Evolutionary conservation across 2,329 filamentous ascomycete species (phyloP).

Genomic region (Exophiala calicioides): DNA sequence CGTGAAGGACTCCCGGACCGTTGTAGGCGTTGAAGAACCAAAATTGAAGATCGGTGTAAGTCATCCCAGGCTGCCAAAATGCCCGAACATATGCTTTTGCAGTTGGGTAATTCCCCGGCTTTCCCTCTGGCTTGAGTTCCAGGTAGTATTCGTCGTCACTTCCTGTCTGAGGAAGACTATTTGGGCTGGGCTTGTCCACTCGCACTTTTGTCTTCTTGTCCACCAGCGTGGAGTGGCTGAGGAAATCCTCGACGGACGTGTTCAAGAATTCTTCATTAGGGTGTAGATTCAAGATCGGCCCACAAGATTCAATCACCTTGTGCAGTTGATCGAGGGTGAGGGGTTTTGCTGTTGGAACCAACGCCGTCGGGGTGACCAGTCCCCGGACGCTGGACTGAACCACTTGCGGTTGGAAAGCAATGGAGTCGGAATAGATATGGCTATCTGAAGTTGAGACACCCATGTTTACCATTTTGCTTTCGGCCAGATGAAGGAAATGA

Average conservation of each 20-base stretch:
- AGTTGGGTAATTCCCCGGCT: constrained; percentile 6
- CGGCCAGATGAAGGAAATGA: too few species aligned
- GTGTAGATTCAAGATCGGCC: constrained; percentile 15
- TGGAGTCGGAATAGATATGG: constrained; percentile 9
- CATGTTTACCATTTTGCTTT: too few species aligned
- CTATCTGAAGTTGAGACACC: background rate
- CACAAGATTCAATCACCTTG: constrained; percentile 10
- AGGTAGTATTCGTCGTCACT: constrained; percentile 16
- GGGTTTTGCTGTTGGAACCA: constrained; percentile 11
- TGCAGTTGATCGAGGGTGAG: constrained; percentile 8
- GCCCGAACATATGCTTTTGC: constrained; percentile 20
- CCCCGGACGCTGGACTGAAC: constrained; percentile 16
- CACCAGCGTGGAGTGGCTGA: constrained; percentile 12
- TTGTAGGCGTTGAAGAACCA: constrained; percentile 24
- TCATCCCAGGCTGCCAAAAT: constrained; percentile 19
- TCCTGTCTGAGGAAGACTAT: constrained; percentile 9
- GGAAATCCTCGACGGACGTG: constrained; percentile 18
- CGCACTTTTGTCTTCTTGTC: constrained; percentile 10
- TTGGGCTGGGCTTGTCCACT: background rate
- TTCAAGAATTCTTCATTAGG: constrained; percentile 14
- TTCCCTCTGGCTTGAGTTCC: constrained; percentile 4
- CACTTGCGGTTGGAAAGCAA: constrained; percentile 10
- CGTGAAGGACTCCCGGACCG: constrained; percentile 15
- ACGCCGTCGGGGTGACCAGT: constrained; percentile 11
- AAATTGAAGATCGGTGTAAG: constrained; percentile 19